Percentiles rank a stretch among this genome's conserved stretches.
Conservation (phyloP, 106 monocot species). For the Dendrobium catenatum region DNA sequence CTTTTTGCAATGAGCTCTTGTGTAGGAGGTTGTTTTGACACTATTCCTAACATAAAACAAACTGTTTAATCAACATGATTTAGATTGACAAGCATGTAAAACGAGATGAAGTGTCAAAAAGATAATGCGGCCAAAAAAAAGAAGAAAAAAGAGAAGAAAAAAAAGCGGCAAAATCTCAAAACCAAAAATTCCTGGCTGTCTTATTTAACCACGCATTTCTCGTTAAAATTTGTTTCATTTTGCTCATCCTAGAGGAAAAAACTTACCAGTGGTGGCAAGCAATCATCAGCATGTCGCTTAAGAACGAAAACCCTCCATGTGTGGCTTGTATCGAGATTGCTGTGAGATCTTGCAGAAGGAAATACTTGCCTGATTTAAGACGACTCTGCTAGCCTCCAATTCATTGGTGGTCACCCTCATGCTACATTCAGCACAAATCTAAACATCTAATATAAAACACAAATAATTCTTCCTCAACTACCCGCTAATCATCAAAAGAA, state of each 20-base stretch:
- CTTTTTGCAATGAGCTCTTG: conserved; percentile 24
- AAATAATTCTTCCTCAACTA: background rate
- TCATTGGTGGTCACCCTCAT: conserved; percentile 4
- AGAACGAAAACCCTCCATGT: conserved; percentile 95
- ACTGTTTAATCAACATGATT: too few species aligned
- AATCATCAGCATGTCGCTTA: background rate
- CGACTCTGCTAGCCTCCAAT: background rate
- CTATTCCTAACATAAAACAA: conserved; percentile 40
- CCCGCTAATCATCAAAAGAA: background rate
- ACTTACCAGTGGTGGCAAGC: background rate
- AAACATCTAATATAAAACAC: background rate
- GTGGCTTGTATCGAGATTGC: conserved; percentile 51
- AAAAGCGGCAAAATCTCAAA: conserved; percentile 43
- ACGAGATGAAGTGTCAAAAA: too few species aligned
- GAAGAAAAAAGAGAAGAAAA: background rate
- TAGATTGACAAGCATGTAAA: too few species aligned
- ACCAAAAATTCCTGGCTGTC: conserved; percentile 62
- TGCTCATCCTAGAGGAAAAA: background rate
- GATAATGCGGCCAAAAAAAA: background rate
- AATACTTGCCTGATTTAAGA: background rate
- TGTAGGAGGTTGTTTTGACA: conserved; percentile 17
- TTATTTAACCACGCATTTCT: conserved; percentile 10
- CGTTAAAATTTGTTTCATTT: background rate
- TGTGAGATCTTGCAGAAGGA: conserved; percentile 64
- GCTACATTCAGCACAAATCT: conserved; percentile 2